Evolutionary conservation across 1,284 basidiomycete species (phyloP).

Genomic region (Puccinia polysora): DNA sequence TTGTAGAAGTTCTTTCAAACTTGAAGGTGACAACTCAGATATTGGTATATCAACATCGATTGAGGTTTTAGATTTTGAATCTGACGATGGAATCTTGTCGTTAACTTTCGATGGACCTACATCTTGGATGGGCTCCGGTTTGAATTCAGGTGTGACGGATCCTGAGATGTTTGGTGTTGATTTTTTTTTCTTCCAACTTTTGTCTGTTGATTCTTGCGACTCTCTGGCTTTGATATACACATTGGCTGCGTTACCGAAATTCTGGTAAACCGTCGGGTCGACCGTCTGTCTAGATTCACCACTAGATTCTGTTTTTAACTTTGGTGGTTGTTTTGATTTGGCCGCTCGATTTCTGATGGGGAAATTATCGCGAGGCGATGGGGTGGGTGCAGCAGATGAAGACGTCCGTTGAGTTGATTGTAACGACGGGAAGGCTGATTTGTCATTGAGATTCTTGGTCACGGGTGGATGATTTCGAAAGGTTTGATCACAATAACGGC

Average conservation of each 20-base stretch:
- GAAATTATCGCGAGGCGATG: not conserved
- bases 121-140: not conserved
- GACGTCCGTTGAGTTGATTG: not conserved
- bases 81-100: not conserved
- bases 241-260: conserved; percentile 9
- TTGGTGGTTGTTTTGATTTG: not conserved
- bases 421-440: conserved; percentile 29
- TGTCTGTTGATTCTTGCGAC: not conserved
- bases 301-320: not conserved
- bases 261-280: conserved; percentile 8
- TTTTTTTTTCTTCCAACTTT: conserved; percentile 5
- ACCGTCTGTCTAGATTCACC: not conserved
- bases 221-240: conserved; percentile 25
- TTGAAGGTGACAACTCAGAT: conserved; percentile 10
- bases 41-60: conserved; percentile 16
- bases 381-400: not conserved
- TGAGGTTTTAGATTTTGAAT: not conserved
- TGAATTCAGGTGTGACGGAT: conserved; percentile 1
- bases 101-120: too few species aligned
- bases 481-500: not conserved
- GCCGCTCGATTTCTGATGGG: not conserved
- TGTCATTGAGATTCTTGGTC: not conserved
- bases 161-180: not conserved
- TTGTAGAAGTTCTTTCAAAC: conserved; percentile 9
- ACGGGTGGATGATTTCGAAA: not conserved